A percentile compares a stretch with the other conserved stretches of the same genome.
These are phyloP conservation scores for Metarhizium anisopliae DNA, from an alignment of 2,329 filamentous ascomycete genomes.

Conservation along the genomic window DNA sequence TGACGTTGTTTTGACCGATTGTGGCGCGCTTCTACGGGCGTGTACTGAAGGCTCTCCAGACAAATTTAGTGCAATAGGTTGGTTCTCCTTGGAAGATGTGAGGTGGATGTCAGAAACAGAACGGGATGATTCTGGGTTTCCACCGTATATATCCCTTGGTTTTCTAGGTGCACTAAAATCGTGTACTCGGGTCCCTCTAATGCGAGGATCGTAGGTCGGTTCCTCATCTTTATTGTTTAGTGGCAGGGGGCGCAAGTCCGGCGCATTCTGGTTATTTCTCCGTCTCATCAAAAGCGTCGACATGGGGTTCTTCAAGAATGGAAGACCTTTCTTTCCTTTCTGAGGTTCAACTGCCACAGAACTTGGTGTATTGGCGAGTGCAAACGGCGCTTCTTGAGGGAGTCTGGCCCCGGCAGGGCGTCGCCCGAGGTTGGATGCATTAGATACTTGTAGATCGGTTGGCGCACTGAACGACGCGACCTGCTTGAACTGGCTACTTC, in stretches of 20 bases:
- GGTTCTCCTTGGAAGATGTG: not conserved
- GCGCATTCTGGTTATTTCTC: constrained; percentile 40
- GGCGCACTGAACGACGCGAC: constrained; percentile 39
- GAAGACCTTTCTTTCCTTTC: constrained; percentile 45
- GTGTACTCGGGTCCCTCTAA: constrained; percentile 54
- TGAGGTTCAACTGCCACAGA: constrained; percentile 25
- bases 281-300: constrained; percentile 49
- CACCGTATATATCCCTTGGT: not conserved
- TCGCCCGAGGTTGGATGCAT: constrained; percentile 24
- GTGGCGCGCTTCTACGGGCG: not conserved
- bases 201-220: constrained; percentile 51
- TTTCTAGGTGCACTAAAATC: constrained; percentile 54
- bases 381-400: constrained; percentile 25
- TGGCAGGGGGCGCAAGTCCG: constrained; percentile 33
- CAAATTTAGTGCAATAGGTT: constrained; percentile 14
- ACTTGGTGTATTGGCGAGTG: constrained; percentile 15
- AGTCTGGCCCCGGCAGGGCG: constrained; percentile 33
- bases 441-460: constrained; percentile 35
- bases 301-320: constrained; percentile 52
- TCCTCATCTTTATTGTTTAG: constrained; percentile 31
- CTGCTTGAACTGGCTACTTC: constrained; percentile 21
- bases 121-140: not conserved
- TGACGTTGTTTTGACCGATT: not conserved
- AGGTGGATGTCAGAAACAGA: not conserved
- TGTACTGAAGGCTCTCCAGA: not conserved